Conservation (phyloP, 208 protist species). For the Acanthamoeba culbertsoni region DNA sequence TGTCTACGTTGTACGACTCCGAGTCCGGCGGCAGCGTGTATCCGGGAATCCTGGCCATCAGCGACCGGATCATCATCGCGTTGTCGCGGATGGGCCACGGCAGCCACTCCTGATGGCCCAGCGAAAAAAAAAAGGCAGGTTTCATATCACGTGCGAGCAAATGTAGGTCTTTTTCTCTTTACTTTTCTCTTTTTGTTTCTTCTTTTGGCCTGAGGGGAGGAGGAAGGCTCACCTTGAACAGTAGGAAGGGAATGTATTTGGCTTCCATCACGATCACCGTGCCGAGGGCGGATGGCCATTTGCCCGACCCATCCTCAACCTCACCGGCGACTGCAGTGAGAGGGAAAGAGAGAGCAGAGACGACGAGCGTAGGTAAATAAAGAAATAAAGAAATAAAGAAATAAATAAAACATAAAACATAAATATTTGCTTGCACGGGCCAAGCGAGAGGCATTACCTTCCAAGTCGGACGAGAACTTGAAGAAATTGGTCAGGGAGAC, state of each 20-base stretch:
- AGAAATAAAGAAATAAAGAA: too few species aligned
- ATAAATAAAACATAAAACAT: constrained; percentile 16
- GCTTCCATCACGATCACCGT: constrained; percentile 91
- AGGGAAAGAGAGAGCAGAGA: background rate
- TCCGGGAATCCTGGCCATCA: constrained; percentile 30
- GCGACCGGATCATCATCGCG: background rate
- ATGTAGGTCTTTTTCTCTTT: too few species aligned
- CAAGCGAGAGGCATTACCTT: background rate
- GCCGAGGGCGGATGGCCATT: constrained; percentile 90
- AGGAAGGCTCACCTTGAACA: background rate
- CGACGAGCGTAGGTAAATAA: too few species aligned
- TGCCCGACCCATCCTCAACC: constrained; percentile 84
- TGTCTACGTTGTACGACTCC: background rate
- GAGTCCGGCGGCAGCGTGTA: background rate
- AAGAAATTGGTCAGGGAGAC: background rate
- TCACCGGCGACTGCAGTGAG: constrained; percentile 81
- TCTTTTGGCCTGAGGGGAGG: too few species aligned
- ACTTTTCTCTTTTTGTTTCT: too few species aligned
- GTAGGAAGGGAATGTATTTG: constrained; percentile 48
- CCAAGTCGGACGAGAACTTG: background rate
- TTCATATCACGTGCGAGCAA: background rate
- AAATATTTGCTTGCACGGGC: constrained; percentile 29
- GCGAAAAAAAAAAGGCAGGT: too few species aligned
- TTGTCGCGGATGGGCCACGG: constrained; percentile 38
- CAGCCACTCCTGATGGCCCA: constrained; percentile 3